phyloP scores from a whole-genome alignment of 495 filamentous ascomycete species.

The Aspergillus saccharolyticus region DNA sequence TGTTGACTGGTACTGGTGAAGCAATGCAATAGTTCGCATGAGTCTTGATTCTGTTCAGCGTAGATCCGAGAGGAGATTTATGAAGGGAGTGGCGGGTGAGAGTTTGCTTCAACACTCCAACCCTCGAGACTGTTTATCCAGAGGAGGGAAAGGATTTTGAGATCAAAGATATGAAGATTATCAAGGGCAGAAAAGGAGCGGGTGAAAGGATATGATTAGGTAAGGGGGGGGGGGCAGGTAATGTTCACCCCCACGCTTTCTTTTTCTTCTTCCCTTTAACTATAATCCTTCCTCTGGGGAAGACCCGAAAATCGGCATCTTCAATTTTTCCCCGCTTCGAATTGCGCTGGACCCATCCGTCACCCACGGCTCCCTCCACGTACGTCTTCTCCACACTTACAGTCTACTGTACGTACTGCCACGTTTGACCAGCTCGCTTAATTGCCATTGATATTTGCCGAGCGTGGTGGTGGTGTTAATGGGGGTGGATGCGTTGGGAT shows the following conservation, averaged over 20 bases:
- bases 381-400: too few species aligned
- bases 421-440: neutral
- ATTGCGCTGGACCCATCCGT: too few species aligned
- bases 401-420: too few species aligned
- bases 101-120: neutral
- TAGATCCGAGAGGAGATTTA: neutral
- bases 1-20: constrained; percentile 6
- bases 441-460: neutral
- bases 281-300: neutral
- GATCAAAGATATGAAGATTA: neutral
- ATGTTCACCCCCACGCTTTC: neutral
- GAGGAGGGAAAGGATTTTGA: neutral
- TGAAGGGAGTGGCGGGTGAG: neutral
- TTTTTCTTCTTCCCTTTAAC: neutral
- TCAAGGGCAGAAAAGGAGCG: neutral
- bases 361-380: too few species aligned
- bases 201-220: neutral
- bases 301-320: neutral
- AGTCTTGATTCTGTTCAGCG: neutral
- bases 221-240: neutral
- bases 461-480: neutral
- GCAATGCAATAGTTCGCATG: constrained; percentile 7
- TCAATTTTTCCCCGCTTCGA: neutral
- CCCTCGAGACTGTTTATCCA: neutral
- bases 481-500: neutral